These are phyloP conservation scores for Grifola frondosa DNA, from an alignment of 1,284 basidiomycete genomes.

Conservation along the genomic window DNA sequence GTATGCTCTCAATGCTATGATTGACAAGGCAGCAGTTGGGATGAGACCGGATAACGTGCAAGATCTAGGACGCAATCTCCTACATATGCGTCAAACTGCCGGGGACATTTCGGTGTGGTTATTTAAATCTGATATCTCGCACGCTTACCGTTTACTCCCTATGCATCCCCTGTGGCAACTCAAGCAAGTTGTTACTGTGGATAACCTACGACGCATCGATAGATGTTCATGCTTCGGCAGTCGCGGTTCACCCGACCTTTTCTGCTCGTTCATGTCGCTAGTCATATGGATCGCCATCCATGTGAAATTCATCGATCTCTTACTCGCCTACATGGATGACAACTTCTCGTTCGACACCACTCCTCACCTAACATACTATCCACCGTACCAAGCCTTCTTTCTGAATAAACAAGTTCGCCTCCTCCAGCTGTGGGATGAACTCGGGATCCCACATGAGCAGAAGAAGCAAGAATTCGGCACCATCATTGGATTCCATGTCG, in stretches of 20 bases:
- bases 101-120: constrained; percentile 18
- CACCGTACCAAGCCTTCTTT: constrained; percentile 27
- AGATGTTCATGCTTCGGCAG: constrained; percentile 34
- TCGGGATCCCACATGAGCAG: constrained; percentile 39
- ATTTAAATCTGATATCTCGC: constrained; percentile 40
- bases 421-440: constrained; percentile 39
- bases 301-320: constrained; percentile 20
- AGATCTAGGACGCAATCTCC: constrained; percentile 27
- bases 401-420: constrained; percentile 34
- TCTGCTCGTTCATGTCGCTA: constrained; percentile 31
- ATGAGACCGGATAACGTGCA: constrained; percentile 34
- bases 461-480: constrained; percentile 39
- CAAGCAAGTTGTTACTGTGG: constrained; percentile 37
- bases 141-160: constrained; percentile 38
- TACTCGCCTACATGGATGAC: constrained; percentile 39
- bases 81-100: constrained; percentile 12
- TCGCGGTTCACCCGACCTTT: constrained; percentile 27
- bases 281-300: constrained; percentile 36
- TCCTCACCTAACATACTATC: constrained; percentile 24
- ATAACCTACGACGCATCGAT: constrained; percentile 28
- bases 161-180: constrained; percentile 44
- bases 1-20: constrained; percentile 40
- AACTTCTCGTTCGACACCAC: constrained; percentile 29
- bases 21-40: constrained; percentile 23
- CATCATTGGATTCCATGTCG: constrained; percentile 39